phyloP scores from a whole-genome alignment of 148 eudicot species.

The Hydrangea macrophylla region DNA sequence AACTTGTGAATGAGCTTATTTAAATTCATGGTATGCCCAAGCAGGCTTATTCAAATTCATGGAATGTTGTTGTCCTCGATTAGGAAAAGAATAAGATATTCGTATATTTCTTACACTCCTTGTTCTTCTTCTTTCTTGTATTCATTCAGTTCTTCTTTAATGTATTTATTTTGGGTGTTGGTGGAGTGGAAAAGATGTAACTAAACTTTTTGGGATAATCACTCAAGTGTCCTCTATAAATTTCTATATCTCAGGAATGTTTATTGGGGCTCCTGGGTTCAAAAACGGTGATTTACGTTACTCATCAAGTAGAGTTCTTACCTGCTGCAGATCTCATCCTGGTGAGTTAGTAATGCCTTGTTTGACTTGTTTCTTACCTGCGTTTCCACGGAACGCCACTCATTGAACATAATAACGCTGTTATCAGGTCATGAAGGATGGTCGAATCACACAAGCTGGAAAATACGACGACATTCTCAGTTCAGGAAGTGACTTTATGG shows the following conservation, averaged over 20 bases:
- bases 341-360: slow-evolving; percentile 32
- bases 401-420: background rate
- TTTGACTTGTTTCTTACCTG: slow-evolving; percentile 2
- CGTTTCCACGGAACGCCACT: background rate
- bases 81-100: background rate
- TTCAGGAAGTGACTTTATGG: slow-evolving; percentile 55
- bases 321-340: slow-evolving; percentile 59
- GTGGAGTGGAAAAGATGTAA: too few species aligned
- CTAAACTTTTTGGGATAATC: too few species aligned
- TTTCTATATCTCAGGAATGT: slow-evolving; percentile 42
- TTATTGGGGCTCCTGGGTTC: slow-evolving; percentile 39
- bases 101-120: background rate
- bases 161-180: background rate
- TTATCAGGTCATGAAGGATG: slow-evolving; percentile 57
- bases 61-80: background rate
- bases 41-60: too few species aligned
- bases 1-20: too few species aligned
- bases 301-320: slow-evolving; percentile 60
- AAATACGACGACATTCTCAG: slow-evolving; percentile 47
- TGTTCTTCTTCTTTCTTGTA: background rate
- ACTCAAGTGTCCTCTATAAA: background rate
- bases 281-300: slow-evolving; percentile 54
- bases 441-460: slow-evolving; percentile 55
- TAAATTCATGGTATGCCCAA: too few species aligned
- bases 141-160: background rate